These are phyloP conservation scores for Oryza australiensis DNA, from an alignment of 176 grass and related monocot species.

Conservation along the genomic window DNA sequence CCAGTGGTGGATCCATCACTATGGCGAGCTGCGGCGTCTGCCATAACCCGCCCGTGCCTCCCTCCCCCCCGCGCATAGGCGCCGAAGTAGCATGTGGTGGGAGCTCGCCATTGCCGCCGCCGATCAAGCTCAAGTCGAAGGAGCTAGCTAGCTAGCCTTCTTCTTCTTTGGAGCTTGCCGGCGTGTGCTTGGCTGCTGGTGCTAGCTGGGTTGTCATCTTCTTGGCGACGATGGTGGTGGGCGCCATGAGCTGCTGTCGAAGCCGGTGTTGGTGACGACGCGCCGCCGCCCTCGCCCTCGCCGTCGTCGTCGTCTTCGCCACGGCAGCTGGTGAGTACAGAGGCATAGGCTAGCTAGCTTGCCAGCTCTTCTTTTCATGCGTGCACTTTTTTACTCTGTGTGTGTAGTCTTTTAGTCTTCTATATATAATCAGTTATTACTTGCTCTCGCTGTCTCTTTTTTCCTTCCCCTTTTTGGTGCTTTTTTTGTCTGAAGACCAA, in stretches of 20 bases:
- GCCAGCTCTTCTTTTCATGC: background rate
- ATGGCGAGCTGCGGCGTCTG: no score
- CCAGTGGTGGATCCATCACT: no score
- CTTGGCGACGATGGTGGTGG: background rate
- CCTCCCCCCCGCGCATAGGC: no score
- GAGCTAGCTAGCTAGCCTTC: background rate
- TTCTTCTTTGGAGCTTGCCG: no score
- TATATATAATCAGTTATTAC: background rate
- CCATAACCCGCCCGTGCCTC: no score
- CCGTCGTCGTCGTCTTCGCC: constrained; percentile 19
- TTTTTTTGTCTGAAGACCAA: background rate
- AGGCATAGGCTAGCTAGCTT: background rate
- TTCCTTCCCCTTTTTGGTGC: no score
- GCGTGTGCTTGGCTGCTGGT: no score
- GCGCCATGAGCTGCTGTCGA: background rate
- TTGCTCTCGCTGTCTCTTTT: background rate
- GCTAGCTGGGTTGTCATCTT: background rate
- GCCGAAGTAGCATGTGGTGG: no score
- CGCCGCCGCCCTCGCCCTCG: background rate
- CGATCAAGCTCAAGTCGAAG: no score
- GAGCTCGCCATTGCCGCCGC: background rate
- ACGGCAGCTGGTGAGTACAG: constrained; percentile 25
- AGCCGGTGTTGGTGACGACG: background rate
- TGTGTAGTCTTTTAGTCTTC: no score
- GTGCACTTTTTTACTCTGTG: background rate